These are phyloP conservation scores for Suillus hirtellus DNA, from an alignment of 768 basidiomycete species.

Conservation along the genomic window DNA sequence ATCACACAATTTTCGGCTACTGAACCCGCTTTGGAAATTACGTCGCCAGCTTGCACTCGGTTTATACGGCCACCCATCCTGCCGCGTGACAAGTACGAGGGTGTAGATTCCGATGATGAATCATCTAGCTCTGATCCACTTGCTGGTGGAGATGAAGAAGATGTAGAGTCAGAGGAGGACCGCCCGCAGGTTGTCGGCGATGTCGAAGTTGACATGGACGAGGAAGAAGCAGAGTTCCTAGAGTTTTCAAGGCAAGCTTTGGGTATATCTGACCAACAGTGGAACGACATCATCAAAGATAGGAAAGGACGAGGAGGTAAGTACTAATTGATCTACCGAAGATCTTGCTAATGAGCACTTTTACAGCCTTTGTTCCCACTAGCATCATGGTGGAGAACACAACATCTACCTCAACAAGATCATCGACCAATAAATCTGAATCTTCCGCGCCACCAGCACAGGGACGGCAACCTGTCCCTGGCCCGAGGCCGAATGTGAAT, in stretches of 20 bases:
- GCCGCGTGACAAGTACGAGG: constrained; percentile 83
- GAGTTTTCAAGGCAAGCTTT: constrained; percentile 92
- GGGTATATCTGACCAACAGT: constrained; percentile 87
- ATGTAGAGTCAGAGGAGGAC: constrained; percentile 73
- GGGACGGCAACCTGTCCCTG: constrained; percentile 28
- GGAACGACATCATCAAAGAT: constrained; percentile 82
- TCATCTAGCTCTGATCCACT: constrained; percentile 61
- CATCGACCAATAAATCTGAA: neutral
- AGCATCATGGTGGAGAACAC: constrained; percentile 17
- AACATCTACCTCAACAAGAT: constrained; percentile 4
- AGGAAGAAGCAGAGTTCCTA: constrained; percentile 93
- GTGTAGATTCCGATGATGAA: constrained; percentile 91
- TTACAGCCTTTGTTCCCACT: constrained; percentile 60
- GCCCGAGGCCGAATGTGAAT: constrained; percentile 50
- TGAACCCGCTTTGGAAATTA: constrained; percentile 10
- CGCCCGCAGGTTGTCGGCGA: constrained; percentile 82
- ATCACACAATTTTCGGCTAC: constrained; percentile 7
- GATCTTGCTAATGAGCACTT: neutral
- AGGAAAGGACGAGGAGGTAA: constrained; percentile 79
- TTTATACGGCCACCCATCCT: constrained; percentile 78
- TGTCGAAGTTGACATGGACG: constrained; percentile 86
- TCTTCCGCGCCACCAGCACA: constrained; percentile 6
- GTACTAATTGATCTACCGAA: constrained; percentile 26
- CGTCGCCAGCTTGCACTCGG: constrained; percentile 33
- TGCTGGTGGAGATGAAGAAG: constrained; percentile 42